Conservation (phyloP, 768 basidiomycete genomes). For the Suillus alpinus region DNA sequence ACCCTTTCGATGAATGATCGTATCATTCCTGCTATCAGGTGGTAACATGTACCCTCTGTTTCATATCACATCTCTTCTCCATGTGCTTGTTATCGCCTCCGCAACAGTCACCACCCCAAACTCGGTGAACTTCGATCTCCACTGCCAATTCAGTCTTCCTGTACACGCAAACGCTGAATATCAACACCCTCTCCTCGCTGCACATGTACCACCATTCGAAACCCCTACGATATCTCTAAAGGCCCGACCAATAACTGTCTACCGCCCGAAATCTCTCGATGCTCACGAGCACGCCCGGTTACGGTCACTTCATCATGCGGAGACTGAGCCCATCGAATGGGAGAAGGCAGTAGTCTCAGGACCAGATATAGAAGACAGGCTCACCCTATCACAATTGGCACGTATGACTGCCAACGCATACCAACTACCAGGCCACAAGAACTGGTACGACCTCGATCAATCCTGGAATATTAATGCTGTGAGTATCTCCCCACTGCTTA, state of each 20-base stretch:
- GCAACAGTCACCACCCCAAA: not conserved
- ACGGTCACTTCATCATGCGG: conserved; percentile 44
- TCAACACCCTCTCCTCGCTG: conserved; percentile 6
- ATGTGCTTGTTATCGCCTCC: not conserved
- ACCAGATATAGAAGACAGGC: conserved; percentile 76
- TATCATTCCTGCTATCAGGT: not conserved
- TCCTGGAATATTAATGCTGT: conserved; percentile 62
- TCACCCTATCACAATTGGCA: conserved; percentile 80
- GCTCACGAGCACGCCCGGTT: conserved; percentile 51
- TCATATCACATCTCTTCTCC: not conserved
- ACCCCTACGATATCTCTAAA: conserved; percentile 32
- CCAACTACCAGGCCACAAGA: conserved; percentile 60
- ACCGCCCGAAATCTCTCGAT: conserved; percentile 53
- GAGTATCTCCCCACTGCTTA: conserved; percentile 18
- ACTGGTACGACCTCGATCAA: conserved; percentile 80
- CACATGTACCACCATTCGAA: conserved; percentile 7
- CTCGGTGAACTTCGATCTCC: not conserved
- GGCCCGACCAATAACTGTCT: conserved; percentile 48
- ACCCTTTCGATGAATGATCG: not conserved
- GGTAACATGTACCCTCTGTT: not conserved
- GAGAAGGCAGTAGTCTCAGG: conserved; percentile 59
- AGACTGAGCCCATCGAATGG: conserved; percentile 65
- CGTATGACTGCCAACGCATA: conserved; percentile 92
- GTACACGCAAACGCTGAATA: conserved; percentile 1
- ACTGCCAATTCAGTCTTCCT: not conserved